phyloP scores from a whole-genome alignment of 441 rosid genomes.

The Populus trichocarpa region DNA sequence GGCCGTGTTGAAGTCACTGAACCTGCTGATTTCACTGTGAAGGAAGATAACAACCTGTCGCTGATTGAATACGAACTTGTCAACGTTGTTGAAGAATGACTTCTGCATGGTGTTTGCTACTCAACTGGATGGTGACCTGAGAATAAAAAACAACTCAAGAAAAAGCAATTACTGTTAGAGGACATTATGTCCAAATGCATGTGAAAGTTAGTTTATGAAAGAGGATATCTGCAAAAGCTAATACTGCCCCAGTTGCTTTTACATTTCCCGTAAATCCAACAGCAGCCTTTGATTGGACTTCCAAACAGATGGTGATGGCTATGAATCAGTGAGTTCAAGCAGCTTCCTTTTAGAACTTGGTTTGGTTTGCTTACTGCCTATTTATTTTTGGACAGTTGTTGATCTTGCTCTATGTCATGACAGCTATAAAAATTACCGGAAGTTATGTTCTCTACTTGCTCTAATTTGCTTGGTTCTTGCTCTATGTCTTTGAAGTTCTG shows the following conservation, averaged over 20 bases:
- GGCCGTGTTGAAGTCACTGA: too few species aligned
- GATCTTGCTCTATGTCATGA: slow-evolving; percentile 23
- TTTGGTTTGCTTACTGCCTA: slow-evolving; percentile 28
- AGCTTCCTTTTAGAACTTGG: slow-evolving; percentile 33
- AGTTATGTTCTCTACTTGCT: slow-evolving; percentile 13
- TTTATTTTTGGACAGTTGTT: slow-evolving; percentile 22
- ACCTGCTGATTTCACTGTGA: slow-evolving; percentile 43
- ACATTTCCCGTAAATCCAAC: slow-evolving; percentile 28
- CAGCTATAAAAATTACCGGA: slow-evolving; percentile 17
- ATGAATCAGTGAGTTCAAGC: slow-evolving; percentile 37
- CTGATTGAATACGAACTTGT: slow-evolving; percentile 72
- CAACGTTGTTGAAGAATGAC: slow-evolving; percentile 57
- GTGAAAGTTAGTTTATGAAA: slow-evolving; percentile 30
- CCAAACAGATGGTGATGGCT: slow-evolving; percentile 43
- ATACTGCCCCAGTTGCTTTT: slow-evolving; percentile 29
- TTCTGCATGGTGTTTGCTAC: slow-evolving; percentile 9
- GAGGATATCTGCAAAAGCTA: slow-evolving; percentile 39
- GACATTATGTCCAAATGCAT: slow-evolving; percentile 23
- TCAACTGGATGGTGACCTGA: slow-evolving; percentile 13
- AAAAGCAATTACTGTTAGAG: slow-evolving; percentile 35
- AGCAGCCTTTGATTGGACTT: slow-evolving; percentile 39
- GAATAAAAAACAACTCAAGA: slow-evolving; percentile 34
- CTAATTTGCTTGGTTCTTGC: slow-evolving; percentile 4
- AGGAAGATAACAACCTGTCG: slow-evolving; percentile 77
- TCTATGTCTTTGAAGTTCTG: background rate